Evolutionary conservation across 805 yeast species (phyloP).

Genomic region (Cyberlindnera xishuangbannaensis): DNA sequence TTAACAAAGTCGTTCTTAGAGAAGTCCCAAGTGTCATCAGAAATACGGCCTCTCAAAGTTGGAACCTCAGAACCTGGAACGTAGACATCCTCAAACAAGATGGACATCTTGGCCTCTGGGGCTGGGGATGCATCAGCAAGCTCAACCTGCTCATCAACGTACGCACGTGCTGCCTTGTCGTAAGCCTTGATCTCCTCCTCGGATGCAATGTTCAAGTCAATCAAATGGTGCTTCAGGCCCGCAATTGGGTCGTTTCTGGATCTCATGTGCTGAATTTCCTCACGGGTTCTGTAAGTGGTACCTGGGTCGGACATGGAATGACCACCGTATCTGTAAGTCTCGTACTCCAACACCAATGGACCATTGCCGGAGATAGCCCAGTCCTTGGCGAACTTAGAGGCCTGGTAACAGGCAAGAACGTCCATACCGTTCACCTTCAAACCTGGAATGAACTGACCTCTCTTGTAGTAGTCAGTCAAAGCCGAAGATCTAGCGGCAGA

Average conservation of each 20-base stretch:
- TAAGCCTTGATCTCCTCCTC: slow-evolving; percentile 92
- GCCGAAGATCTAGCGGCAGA: slow-evolving; percentile 97
- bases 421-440: slow-evolving; percentile 99
- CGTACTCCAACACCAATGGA: slow-evolving; percentile 93
- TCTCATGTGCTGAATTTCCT: slow-evolving; percentile 99
- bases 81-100: slow-evolving; percentile 94
- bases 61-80: slow-evolving; percentile 92
- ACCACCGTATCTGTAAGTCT: slow-evolving; percentile 99
- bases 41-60: slow-evolving; percentile 91
- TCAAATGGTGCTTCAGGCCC: slow-evolving; percentile 81
- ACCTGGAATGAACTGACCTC: slow-evolving; percentile 99
- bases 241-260: slow-evolving; percentile 97
- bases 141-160: slow-evolving; percentile 90
- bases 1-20: slow-evolving; percentile 38
- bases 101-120: slow-evolving; percentile 93
- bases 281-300: slow-evolving; percentile 99
- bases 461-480: slow-evolving; percentile 92
- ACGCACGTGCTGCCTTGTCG: slow-evolving; percentile 94
- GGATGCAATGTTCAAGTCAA: slow-evolving; percentile 80
- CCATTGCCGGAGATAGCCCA: slow-evolving; percentile 93
- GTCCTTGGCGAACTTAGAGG: slow-evolving; percentile 94
- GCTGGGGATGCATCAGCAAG: slow-evolving; percentile 91
- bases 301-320: slow-evolving; percentile 99
- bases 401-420: slow-evolving; percentile 89
- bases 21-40: slow-evolving; percentile 92